Conservation (phyloP, 169 alveolate genomes). For the Cryptosporidium parvum region DNA sequence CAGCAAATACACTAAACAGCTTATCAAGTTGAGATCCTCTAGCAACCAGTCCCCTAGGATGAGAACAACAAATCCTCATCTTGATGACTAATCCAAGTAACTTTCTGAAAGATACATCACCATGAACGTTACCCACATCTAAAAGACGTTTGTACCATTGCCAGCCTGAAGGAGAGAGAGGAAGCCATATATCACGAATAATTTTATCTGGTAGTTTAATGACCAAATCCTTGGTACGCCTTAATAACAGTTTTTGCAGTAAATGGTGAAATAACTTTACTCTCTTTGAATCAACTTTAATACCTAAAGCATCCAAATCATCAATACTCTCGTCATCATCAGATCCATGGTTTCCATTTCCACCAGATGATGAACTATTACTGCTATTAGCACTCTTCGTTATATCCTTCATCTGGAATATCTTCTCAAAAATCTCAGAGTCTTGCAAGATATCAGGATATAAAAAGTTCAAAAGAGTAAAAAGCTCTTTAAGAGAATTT, state of each 20-base stretch:
- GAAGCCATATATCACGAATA: constrained; percentile 92
- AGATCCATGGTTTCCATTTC: constrained; percentile 7
- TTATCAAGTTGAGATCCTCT: constrained; percentile 86
- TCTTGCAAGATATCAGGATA: constrained; percentile 97
- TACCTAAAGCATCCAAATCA: constrained; percentile 63
- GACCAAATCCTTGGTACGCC: constrained; percentile 91
- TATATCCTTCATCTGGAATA: constrained; percentile 77
- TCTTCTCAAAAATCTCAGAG: constrained; percentile 94
- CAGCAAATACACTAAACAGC: constrained; percentile 84
- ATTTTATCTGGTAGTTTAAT: constrained; percentile 88
- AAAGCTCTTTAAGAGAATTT: constrained; percentile 94
- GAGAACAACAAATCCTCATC: constrained; percentile 91
- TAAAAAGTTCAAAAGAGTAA: constrained; percentile 94
- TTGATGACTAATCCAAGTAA: constrained; percentile 90
- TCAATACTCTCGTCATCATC: constrained; percentile 57
- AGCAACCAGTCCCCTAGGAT: constrained; percentile 89
- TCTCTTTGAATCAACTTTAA: constrained; percentile 58
- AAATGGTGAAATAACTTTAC: constrained; percentile 81
- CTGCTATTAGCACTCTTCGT: constrained; percentile 68
- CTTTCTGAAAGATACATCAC: constrained; percentile 85
- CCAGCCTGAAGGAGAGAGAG: constrained; percentile 85
- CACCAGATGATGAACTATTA: constrained; percentile 12
- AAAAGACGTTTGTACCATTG: constrained; percentile 87
- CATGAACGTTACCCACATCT: constrained; percentile 85
- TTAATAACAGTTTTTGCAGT: constrained; percentile 86